Percentiles rank a stretch among this genome's conserved stretches.
Evolutionary conservation across 1,284 basidiomycete genomes (phyloP).

Genomic region (Sporisorium scitamineum): DNA sequence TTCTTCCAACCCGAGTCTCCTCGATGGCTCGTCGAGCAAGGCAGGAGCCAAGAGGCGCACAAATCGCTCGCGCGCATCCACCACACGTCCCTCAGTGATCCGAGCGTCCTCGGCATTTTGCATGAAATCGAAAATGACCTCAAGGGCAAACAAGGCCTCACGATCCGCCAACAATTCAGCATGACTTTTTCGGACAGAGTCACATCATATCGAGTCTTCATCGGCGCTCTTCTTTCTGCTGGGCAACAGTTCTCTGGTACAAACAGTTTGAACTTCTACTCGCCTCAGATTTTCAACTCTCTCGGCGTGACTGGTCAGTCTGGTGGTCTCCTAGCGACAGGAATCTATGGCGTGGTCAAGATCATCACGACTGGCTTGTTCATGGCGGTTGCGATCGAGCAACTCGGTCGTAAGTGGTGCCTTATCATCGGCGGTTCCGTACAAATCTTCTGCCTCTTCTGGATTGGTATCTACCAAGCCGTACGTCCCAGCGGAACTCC

Average conservation of each 20-base stretch:
- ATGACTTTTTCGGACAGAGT: constrained; percentile 70
- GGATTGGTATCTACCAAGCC: constrained; percentile 48
- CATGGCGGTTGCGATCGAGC: constrained; percentile 48
- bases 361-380: constrained; percentile 44
- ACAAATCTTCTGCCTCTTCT: constrained; percentile 44
- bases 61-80: constrained; percentile 37
- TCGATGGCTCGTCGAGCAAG: constrained; percentile 61
- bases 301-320: constrained; percentile 59
- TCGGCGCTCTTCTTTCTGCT: constrained; percentile 56
- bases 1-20: constrained; percentile 63
- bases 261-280: constrained; percentile 52
- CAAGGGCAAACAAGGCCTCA: constrained; percentile 59
- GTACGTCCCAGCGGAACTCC: constrained; percentile 37
- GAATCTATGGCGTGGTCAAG: constrained; percentile 52
- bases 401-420: constrained; percentile 51
- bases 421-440: constrained; percentile 50
- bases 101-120: constrained; percentile 34
- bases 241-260: constrained; percentile 61
- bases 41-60: constrained; percentile 32
- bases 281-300: constrained; percentile 57
- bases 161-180: constrained; percentile 68
- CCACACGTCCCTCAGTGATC: constrained; percentile 14
- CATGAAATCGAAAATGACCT: constrained; percentile 48
- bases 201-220: constrained; percentile 67
- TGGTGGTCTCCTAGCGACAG: constrained; percentile 50